phyloP scores from a whole-genome alignment of 352 stramenopile genomes.

The Blastocystis sp. region DNA sequence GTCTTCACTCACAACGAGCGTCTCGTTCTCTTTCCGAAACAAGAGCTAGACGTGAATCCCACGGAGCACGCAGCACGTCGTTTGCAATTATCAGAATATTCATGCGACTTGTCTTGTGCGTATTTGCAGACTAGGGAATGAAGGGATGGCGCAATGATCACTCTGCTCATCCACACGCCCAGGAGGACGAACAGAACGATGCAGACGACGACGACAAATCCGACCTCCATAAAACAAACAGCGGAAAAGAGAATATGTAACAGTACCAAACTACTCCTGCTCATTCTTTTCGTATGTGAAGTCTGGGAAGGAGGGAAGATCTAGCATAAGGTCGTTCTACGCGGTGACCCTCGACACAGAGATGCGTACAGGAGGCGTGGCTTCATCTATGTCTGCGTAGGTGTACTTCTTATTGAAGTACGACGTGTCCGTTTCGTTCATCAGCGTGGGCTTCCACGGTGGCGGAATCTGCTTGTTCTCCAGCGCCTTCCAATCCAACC shows the following conservation, averaged over 20 bases:
- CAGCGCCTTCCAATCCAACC: constrained; percentile 83
- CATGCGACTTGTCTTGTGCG: neutral
- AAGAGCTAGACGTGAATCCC: constrained; percentile 1
- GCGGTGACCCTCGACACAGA: neutral
- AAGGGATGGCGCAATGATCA: neutral
- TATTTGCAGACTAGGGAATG: neutral
- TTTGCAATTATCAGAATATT: constrained; percentile 56
- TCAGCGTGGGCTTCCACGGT: constrained; percentile 83
- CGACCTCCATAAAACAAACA: constrained; percentile 64
- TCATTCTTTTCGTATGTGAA: constrained; percentile 70
- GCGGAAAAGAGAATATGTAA: too few species aligned
- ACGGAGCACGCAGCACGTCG: neutral
- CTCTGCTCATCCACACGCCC: neutral
- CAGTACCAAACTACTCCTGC: constrained; percentile 12
- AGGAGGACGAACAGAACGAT: neutral
- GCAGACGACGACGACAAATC: neutral
- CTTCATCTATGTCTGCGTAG: constrained; percentile 73
- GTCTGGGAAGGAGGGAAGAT: constrained; percentile 59
- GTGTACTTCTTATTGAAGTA: constrained; percentile 93
- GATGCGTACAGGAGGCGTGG: constrained; percentile 48
- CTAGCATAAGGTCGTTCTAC: constrained; percentile 63
- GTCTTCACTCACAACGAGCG: constrained; percentile 17
- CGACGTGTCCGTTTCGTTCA: constrained; percentile 83
- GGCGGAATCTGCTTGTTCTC: constrained; percentile 85
- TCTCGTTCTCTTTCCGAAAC: neutral